Conservation (phyloP, 495 filamentous ascomycete species). For the Penicillium longicatenatum region DNA sequence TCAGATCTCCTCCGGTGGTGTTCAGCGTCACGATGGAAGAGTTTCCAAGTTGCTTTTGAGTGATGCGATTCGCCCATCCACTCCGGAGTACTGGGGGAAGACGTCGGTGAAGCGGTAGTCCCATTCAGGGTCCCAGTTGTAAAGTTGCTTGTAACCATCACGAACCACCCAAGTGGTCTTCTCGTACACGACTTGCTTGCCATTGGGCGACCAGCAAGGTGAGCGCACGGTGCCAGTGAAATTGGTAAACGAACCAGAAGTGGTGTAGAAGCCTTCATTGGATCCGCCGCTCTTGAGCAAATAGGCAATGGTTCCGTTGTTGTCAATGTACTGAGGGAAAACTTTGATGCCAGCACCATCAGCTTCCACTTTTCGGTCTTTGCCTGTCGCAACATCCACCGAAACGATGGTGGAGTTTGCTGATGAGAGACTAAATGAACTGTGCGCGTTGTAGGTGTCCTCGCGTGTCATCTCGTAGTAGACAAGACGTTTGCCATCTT, state of each 20-base stretch:
- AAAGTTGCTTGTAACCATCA: constrained; percentile 30
- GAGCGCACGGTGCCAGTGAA: constrained; percentile 23
- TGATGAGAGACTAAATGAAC: constrained; percentile 18
- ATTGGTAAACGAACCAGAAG: constrained; percentile 18
- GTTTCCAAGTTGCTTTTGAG: constrained; percentile 32
- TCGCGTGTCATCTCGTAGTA: constrained; percentile 35
- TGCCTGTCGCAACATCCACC: constrained; percentile 26
- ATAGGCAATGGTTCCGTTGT: constrained; percentile 25
- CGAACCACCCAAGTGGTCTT: constrained; percentile 28
- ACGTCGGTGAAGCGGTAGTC: constrained; percentile 41
- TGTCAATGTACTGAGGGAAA: constrained; percentile 8
- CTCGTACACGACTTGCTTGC: constrained; percentile 32
- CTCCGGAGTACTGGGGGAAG: constrained; percentile 28
- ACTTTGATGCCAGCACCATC: constrained; percentile 25
- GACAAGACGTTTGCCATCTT: constrained; percentile 27
- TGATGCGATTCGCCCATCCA: constrained; percentile 25
- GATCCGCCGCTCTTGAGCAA: constrained; percentile 22
- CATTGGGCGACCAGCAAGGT: constrained; percentile 32
- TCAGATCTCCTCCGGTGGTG: constrained; percentile 13
- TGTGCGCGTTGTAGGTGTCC: constrained; percentile 31
- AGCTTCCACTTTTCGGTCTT: constrained; percentile 19
- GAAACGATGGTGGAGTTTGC: constrained; percentile 28
- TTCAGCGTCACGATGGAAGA: constrained; percentile 27
- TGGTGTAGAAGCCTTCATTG: constrained; percentile 27
- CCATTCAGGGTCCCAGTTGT: constrained; percentile 34